Conservation (phyloP, 106 monocot genomes). For the Acanthochlamys bracteata region DNA sequence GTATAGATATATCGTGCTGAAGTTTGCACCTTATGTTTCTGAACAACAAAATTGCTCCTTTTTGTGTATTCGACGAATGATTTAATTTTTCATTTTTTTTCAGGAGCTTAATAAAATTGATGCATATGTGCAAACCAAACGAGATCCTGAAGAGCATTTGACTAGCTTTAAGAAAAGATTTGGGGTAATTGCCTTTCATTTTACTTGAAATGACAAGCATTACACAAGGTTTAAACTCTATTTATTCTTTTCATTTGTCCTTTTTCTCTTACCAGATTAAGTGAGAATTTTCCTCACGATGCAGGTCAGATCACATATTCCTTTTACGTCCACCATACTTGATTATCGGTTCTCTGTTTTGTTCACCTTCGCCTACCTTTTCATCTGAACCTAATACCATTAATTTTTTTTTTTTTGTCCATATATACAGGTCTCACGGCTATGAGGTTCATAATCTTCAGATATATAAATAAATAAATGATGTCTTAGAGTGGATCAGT, state of each 20-base stretch:
- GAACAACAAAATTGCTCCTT: not conserved
- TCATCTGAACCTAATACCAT: too few species aligned
- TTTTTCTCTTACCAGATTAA: not conserved
- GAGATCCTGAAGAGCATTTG: not conserved
- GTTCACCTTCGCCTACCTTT: too few species aligned
- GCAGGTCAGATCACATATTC: not conserved
- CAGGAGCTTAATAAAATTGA: conserved; percentile 1
- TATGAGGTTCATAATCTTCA: too few species aligned
- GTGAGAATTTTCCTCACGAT: not conserved
- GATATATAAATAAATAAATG: too few species aligned
- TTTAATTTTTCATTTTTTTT: not conserved
- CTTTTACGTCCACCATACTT: too few species aligned
- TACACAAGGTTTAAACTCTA: not conserved
- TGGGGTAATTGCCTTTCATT: not conserved
- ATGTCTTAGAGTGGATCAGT: too few species aligned
- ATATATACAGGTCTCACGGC: too few species aligned
- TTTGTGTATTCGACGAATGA: too few species aligned
- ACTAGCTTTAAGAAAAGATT: not conserved
- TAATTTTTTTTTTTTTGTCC: too few species aligned
- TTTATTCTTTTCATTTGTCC: not conserved
- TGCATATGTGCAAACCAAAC: not conserved
- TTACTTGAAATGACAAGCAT: not conserved
- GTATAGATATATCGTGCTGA: too few species aligned
- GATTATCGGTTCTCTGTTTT: too few species aligned
- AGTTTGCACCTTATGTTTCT: not conserved